phyloP scores from a whole-genome alignment of 768 basidiomycete species.

The Roridomyces roridus region DNA sequence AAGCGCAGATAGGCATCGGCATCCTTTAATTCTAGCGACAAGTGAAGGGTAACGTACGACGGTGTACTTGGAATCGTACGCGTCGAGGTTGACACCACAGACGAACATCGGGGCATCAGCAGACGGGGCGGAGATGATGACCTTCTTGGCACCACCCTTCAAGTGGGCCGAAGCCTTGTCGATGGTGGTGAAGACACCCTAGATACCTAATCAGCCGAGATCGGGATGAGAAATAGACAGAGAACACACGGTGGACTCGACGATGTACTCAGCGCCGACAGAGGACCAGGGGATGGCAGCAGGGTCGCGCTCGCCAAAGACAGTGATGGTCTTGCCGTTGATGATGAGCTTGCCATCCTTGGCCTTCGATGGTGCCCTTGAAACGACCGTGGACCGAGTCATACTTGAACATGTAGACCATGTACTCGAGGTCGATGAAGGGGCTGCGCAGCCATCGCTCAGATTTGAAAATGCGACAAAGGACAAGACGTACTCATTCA shows the following conservation, averaged over 20 bases:
- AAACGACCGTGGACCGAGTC: slow-evolving; percentile 94
- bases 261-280: slow-evolving; percentile 88
- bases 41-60: slow-evolving; percentile 61
- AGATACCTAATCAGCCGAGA: slow-evolving; percentile 16
- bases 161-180: slow-evolving; percentile 86
- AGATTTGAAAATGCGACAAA: no score
- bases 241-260: slow-evolving; percentile 87
- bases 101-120: slow-evolving; percentile 96
- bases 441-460: no score
- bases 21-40: neutral
- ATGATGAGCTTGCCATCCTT: slow-evolving; percentile 92
- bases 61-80: slow-evolving; percentile 86
- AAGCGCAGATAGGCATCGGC: slow-evolving; percentile 6
- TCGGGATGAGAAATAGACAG: neutral
- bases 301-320: slow-evolving; percentile 90
- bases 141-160: slow-evolving; percentile 99
- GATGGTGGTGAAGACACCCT: slow-evolving; percentile 95
- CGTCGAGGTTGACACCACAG: slow-evolving; percentile 92
- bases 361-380: slow-evolving; percentile 80
- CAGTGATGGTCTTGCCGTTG: slow-evolving; percentile 75
- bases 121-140: slow-evolving; percentile 99
- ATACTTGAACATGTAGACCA: slow-evolving; percentile 99
- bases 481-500: slow-evolving; percentile 81
- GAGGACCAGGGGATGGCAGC: slow-evolving; percentile 82
- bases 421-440: slow-evolving; percentile 97